Evolutionary conservation across 441 rosid genomes (phyloP), one percentile per base, ranked within the genome.

Genomic region (Breynia disticha): DNA sequence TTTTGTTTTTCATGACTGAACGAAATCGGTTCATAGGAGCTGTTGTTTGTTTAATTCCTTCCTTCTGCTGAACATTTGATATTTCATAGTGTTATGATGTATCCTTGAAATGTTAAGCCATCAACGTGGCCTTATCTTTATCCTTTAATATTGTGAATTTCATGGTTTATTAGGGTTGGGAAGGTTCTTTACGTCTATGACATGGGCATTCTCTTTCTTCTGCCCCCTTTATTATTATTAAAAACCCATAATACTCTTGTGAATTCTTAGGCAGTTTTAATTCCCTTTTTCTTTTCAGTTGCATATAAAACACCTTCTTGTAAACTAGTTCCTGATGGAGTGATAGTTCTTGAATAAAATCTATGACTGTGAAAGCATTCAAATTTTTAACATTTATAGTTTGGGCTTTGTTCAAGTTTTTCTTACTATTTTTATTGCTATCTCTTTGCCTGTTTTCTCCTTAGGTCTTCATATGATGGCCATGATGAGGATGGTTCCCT

Each of bases 381-480:
- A 28, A 9, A 28, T 28, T 28, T 9, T 28, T 28, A 28, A 28
- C 1, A 28, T 28, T 28, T 0, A 4, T 28, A 9, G 35, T 28
- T 9, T 41, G 44, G 44, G n/a, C 15, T 9, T 4, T 41, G 44
- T 11, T 42, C 8, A 51, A 54, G 28, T 47, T 16, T 16, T 21
- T 35, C 22, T 52, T 28, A 7, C 45, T 21, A 32, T 55, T 65
- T 48, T 24, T 15, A 54, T 50, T 19, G 13, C 20, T 56, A 32
- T 57, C 52, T 28, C 47, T 19, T 19, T 42, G 16, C 32, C n/a
- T 74, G 5, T 53, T 28, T 28, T 60, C 50, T 57, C 73, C 67
- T 57, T 80, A 94, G 99, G 62, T 90, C 95, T 19, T 77, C 90
- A 43, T 72, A 76, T 69, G 97, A 87, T 79, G 97, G 82, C 59